These are phyloP conservation scores for Trichosporon ovoides DNA, from an alignment of 1,284 basidiomycete genomes.

Conservation along the genomic window DNA sequence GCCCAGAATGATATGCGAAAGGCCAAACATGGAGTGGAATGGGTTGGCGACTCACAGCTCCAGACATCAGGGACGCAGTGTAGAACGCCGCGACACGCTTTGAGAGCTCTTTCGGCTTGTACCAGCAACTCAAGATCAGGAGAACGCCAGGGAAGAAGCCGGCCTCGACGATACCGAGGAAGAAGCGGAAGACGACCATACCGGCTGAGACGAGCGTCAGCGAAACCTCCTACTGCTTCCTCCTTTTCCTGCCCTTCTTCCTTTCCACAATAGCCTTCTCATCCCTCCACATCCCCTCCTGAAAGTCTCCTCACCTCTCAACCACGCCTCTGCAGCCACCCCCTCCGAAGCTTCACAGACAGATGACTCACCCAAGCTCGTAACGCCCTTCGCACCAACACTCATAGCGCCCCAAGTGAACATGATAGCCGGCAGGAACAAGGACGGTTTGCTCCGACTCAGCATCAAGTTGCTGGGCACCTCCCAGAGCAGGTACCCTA, in stretches of 20 bases:
- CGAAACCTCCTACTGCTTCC: no score
- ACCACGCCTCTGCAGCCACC: no score
- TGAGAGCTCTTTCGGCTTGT: slow-evolving; percentile 28
- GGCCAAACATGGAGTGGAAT: no score
- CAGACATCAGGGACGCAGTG: slow-evolving; percentile 37
- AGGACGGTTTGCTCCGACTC: slow-evolving; percentile 18
- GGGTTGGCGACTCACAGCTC: slow-evolving; percentile 8
- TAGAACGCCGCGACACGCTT: slow-evolving; percentile 37
- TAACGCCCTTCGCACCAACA: slow-evolving; percentile 41
- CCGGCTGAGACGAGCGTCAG: no score
- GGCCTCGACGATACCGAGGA: slow-evolving; percentile 39
- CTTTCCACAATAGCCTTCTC: no score
- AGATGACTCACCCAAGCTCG: no score
- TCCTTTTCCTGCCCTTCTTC: no score
- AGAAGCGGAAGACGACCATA: slow-evolving; percentile 45
- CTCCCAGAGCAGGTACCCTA: slow-evolving; percentile 7
- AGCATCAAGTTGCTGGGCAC: slow-evolving; percentile 30
- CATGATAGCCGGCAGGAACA: slow-evolving; percentile 29
- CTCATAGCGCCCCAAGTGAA: slow-evolving; percentile 36
- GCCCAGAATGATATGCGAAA: no score
- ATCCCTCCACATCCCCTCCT: no score
- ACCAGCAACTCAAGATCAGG: slow-evolving; percentile 22
- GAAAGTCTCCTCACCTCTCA: no score
- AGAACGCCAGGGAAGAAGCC: slow-evolving; percentile 25
- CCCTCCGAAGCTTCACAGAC: no score